Base-by-base conservation (phyloP, 768 basidiomycete genomes). In the Chlorophyllum brunneum region DNA sequence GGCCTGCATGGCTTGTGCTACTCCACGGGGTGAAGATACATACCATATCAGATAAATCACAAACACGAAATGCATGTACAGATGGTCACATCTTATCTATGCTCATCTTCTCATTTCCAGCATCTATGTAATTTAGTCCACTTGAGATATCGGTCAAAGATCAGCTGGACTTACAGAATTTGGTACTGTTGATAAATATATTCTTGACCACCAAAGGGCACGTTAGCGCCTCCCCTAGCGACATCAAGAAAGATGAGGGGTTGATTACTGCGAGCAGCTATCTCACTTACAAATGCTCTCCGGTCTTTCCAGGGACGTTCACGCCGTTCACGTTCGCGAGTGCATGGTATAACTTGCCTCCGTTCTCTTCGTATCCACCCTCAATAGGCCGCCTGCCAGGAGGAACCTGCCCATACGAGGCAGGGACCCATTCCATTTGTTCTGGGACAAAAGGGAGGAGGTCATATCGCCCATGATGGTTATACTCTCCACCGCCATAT, bases 311-410 rank as follows among this genome's bases (percentile, higher is more conserved):
- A 4, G 87, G 88, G n/a, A 90, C 81, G 31, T 59, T 69, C 10
- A 81, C 62, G 0, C 78, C 79, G 29, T 76, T 64, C 41, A 88
- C 67, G 1, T 54, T 54, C 2, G 73, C 83, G 23, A 83, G 61
- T 0, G 80, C 88, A 61, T 92, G 89, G 56, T 85, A 91, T 39
- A 91, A 67, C 63, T 78, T 81, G 6, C 62, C 65, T 1, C 86
- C 88, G 54, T 71, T 65, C 29, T 87, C 82, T 66, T 92, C 89
- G 56, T 88, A 87, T 1, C 86, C 88, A 1, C 87, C 90, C 58
- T 86, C 81, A 15, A 91, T 73, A 0, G 85, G 83, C 11, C 70
- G 65, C 29, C 82, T 71, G 4, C 81, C 82, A 2, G 63, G 56
- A 4, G 88, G 83, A 48, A 88, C 73, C 38, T 66, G 70, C 2